Evolutionary conservation across 768 basidiomycete genomes (phyloP).

Genomic region (Kwoniella sp.): DNA sequence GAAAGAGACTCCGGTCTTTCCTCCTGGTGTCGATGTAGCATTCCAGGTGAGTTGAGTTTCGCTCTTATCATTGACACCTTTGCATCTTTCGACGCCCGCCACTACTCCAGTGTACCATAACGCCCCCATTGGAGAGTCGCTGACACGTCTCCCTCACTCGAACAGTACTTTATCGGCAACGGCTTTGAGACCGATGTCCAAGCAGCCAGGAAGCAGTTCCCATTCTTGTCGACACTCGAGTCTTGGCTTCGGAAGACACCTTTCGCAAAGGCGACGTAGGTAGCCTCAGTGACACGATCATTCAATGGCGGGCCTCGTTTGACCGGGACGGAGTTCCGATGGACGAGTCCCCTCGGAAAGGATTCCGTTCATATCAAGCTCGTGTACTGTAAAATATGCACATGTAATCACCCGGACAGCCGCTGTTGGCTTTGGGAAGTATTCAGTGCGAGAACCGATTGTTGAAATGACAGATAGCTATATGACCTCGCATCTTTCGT

Average conservation of each 20-base stretch:
- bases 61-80: neutral
- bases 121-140: neutral
- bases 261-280: constrained; percentile 9
- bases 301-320: no score
- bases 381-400: no score
- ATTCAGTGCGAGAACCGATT: no score
- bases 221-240: constrained; percentile 9
- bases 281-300: no score
- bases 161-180: constrained; percentile 17
- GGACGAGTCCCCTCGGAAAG: no score
- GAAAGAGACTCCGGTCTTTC: constrained; percentile 10
- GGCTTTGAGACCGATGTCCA: constrained; percentile 14
- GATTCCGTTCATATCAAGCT: no score
- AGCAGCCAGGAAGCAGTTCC: constrained; percentile 12
- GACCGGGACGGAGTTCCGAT: no score
- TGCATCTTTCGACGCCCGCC: neutral
- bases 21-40: constrained; percentile 4
- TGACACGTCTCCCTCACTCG: neutral
- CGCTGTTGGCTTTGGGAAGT: no score
- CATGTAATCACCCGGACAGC: no score
- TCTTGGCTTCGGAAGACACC: constrained; percentile 14
- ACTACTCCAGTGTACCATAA: neutral
- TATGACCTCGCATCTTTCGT: no score
- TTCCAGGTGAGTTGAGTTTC: constrained; percentile 9
- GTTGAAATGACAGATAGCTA: no score